These are phyloP conservation scores for Rhodosporidiobolus sp. DNA, from an alignment of 768 basidiomycete genomes.

Conservation along the genomic window DNA sequence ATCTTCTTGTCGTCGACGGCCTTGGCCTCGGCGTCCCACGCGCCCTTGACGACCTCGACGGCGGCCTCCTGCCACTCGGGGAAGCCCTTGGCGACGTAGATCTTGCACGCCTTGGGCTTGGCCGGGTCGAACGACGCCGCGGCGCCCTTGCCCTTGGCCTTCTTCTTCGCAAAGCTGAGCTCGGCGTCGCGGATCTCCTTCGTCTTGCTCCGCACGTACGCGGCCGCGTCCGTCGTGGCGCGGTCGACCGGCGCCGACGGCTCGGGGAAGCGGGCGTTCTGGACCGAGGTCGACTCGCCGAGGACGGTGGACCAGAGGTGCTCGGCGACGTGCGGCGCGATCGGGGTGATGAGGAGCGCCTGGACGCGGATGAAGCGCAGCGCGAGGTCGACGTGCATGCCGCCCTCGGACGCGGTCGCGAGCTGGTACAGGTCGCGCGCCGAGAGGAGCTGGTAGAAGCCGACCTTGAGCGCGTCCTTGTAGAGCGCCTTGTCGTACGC, in stretches of 20 bases:
- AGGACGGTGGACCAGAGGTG: slow-evolving; percentile 77
- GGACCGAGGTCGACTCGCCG: slow-evolving; percentile 69
- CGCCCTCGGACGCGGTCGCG: slow-evolving; percentile 62
- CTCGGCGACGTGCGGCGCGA: slow-evolving; percentile 92
- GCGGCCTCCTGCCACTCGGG: slow-evolving; percentile 90
- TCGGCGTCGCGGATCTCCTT: slow-evolving; percentile 90
- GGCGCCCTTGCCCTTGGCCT: slow-evolving; percentile 63
- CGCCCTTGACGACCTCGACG: slow-evolving; percentile 57
- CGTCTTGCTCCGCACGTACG: slow-evolving; percentile 85
- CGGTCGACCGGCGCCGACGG: slow-evolving; percentile 61
- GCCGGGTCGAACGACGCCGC: slow-evolving; percentile 65
- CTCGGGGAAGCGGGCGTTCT: slow-evolving; percentile 78
- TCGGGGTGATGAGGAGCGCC: slow-evolving; percentile 74
- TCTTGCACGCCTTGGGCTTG: slow-evolving; percentile 73
- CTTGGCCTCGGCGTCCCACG: slow-evolving; percentile 49
- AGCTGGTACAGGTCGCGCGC: slow-evolving; percentile 94
- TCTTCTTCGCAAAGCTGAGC: slow-evolving; percentile 68
- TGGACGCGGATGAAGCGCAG: slow-evolving; percentile 76
- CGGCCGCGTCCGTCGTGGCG: slow-evolving; percentile 65
- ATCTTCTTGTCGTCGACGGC: slow-evolving; percentile 80
- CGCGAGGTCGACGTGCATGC: slow-evolving; percentile 88
- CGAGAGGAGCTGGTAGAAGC: slow-evolving; percentile 91
- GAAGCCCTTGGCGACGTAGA: slow-evolving; percentile 88
- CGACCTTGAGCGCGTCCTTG: slow-evolving; percentile 92
- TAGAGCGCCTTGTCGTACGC: slow-evolving; percentile 85